These are phyloP conservation scores for Epichloe hybrida DNA, from an alignment of 2,329 filamentous ascomycete genomes.

Conservation along the genomic window DNA sequence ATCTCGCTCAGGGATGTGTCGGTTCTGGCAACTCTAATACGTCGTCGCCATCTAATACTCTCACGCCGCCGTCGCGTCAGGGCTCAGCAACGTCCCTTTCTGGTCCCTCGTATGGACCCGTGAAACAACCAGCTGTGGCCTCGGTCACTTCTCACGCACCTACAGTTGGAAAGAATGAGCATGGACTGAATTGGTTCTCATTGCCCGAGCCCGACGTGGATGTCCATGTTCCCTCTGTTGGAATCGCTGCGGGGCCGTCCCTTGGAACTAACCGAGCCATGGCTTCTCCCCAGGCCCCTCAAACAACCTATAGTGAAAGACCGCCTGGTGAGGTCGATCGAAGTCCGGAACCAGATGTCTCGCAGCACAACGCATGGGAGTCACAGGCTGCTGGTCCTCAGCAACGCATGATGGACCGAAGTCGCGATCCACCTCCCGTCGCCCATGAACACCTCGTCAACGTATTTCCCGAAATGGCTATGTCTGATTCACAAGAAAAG, in stretches of 20 bases:
- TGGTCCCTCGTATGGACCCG: constrained; percentile 7
- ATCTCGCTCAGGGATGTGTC: neutral
- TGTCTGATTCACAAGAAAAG: constrained; percentile 9
- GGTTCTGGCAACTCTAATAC: neutral
- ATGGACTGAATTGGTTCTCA: constrained; percentile 4
- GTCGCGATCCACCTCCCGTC: constrained; percentile 6
- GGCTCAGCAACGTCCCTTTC: constrained; percentile 12
- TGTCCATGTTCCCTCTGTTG: neutral
- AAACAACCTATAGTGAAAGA: neutral
- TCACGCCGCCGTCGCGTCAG: constrained; percentile 8
- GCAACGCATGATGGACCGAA: constrained; percentile 2
- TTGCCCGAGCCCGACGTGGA: constrained; percentile 2
- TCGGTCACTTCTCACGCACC: constrained; percentile 7
- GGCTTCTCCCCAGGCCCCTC: neutral
- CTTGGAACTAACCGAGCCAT: neutral
- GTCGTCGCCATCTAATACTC: constrained; percentile 3
- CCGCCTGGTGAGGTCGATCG: too few species aligned
- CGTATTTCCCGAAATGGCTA: constrained; percentile 11
- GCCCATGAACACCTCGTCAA: constrained; percentile 11
- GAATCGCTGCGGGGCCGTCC: neutral
- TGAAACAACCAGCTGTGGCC: constrained; percentile 5
- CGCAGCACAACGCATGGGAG: constrained; percentile 10
- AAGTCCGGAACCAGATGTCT: neutral
- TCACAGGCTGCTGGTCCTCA: constrained; percentile 7
- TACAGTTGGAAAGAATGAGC: constrained; percentile 3